Conservation (phyloP, 768 basidiomycete genomes). For the Amanita pallidorosea region DNA sequence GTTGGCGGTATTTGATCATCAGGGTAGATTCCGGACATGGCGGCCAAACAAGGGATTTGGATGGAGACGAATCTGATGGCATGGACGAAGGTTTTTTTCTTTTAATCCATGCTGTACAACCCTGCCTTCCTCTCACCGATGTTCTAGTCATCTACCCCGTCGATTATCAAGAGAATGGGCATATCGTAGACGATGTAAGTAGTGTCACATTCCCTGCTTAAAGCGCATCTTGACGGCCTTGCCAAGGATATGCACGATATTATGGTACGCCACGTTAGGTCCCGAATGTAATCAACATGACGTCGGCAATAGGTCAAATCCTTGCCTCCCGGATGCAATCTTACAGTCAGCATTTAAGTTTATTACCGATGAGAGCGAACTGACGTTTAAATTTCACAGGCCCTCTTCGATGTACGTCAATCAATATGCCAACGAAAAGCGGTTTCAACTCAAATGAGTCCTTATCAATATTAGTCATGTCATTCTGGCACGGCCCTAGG, state of each 20-base stretch:
- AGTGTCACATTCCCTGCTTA: conserved; percentile 15
- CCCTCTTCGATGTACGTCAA: conserved; percentile 34
- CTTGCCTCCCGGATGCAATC: conserved; percentile 35
- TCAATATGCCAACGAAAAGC: too few species aligned
- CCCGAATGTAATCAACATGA: neutral
- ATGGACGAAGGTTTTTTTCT: conserved; percentile 50
- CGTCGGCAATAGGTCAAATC: conserved; percentile 24
- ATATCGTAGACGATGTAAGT: too few species aligned
- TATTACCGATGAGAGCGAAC: neutral
- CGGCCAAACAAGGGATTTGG: conserved; percentile 33
- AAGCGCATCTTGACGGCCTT: too few species aligned
- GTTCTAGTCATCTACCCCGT: conserved; percentile 75
- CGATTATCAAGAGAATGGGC: conserved; percentile 63
- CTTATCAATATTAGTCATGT: conserved; percentile 25
- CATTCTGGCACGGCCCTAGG: conserved; percentile 40
- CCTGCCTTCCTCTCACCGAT: neutral
- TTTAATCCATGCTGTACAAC: neutral
- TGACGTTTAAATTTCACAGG: conserved; percentile 16
- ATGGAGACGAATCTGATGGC: conserved; percentile 21
- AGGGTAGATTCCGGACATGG: too few species aligned
- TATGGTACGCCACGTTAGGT: conserved; percentile 22
- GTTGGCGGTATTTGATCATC: too few species aligned
- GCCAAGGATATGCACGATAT: conserved; percentile 36
- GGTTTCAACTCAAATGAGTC: neutral
- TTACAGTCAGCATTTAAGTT: conserved; percentile 31